Percentiles rank a stretch among this genome's conserved stretches.
Conservation (phyloP, 2,329 filamentous ascomycete species). For the Neurospora sp. region DNA sequence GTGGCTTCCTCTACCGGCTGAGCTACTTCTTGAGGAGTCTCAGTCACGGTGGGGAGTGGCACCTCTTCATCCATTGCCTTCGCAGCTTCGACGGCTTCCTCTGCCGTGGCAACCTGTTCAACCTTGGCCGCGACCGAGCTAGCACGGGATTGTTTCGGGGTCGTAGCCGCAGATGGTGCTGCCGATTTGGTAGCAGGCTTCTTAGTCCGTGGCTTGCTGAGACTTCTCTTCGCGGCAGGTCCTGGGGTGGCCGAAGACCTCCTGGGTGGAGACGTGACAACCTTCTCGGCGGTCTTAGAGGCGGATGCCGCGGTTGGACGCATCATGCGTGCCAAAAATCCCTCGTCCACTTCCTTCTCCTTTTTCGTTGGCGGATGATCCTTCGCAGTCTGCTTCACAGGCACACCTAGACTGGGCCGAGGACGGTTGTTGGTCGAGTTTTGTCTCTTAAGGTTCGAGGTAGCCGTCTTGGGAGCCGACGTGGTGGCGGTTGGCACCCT, state of each 20-base stretch:
- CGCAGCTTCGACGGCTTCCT: conserved; percentile 12
- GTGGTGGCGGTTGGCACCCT: conserved; percentile 25
- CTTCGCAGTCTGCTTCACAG: conserved; percentile 46
- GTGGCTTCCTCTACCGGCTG: neutral
- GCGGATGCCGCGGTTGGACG: conserved; percentile 61
- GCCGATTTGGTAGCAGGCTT: conserved; percentile 13
- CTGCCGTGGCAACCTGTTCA: conserved; percentile 16
- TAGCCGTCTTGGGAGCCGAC: conserved; percentile 14
- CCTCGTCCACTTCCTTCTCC: conserved; percentile 51
- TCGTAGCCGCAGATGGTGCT: neutral
- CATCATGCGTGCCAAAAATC: conserved; percentile 76
- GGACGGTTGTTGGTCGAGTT: conserved; percentile 33
- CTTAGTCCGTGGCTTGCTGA: conserved; percentile 1
- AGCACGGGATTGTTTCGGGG: neutral
- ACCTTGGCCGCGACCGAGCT: conserved; percentile 1
- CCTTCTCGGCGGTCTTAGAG: conserved; percentile 57
- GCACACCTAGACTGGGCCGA: conserved; percentile 45
- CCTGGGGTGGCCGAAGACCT: conserved; percentile 23
- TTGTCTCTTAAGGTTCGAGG: conserved; percentile 32
- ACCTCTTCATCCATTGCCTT: conserved; percentile 12
- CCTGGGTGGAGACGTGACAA: conserved; percentile 37
- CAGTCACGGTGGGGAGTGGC: neutral
- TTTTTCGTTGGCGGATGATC: conserved; percentile 37
- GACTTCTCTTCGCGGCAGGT: neutral
- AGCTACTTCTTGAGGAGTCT: neutral